Evolutionary conservation across 2,329 filamentous ascomycete genomes (phyloP).

Genomic region (Escovopsis sp.): DNA sequence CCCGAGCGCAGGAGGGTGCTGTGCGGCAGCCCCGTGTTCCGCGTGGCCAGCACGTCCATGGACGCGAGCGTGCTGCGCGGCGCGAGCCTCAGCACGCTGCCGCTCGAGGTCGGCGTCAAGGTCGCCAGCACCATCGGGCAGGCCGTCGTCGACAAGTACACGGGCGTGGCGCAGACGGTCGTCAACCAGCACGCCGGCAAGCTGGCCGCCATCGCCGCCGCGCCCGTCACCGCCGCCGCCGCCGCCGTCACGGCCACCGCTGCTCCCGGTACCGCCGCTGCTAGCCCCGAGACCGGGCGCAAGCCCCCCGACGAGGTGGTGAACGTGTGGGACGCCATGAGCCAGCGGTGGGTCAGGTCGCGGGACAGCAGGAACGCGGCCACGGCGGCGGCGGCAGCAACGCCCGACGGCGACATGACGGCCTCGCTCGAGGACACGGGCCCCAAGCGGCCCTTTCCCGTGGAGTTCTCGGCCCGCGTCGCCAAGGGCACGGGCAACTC

Average conservation of each 20-base stretch:
- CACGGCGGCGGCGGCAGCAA: constrained; percentile 12
- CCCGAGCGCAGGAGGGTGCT: constrained; percentile 34
- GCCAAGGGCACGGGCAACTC: constrained; percentile 28
- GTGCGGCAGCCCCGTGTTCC: constrained; percentile 52
- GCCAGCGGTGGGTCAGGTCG: constrained; percentile 21
- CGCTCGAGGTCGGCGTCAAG: constrained; percentile 49
- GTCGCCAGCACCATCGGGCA: constrained; percentile 36
- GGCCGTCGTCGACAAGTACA: constrained; percentile 28
- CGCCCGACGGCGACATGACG: constrained; percentile 6
- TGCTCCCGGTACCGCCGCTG: no score
- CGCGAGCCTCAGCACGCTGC: constrained; percentile 48
- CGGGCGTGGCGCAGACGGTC: constrained; percentile 21
- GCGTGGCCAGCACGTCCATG: constrained; percentile 50
- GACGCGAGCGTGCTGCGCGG: constrained; percentile 48
- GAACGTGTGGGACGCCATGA: constrained; percentile 17
- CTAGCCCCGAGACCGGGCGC: no score
- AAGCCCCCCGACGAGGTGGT: no score
- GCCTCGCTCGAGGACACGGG: constrained; percentile 36
- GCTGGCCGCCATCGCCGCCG: constrained; percentile 15
- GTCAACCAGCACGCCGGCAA: constrained; percentile 28
- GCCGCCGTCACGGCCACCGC: constrained; percentile 16
- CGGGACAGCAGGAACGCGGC: constrained; percentile 11
- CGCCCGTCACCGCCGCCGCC: constrained; percentile 26
- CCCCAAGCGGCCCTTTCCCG: constrained; percentile 37
- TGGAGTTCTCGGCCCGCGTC: constrained; percentile 35